These are phyloP conservation scores for Coemansia sp. DNA, from an alignment of 192 early-diverging fungal species.

Conservation along the genomic window DNA sequence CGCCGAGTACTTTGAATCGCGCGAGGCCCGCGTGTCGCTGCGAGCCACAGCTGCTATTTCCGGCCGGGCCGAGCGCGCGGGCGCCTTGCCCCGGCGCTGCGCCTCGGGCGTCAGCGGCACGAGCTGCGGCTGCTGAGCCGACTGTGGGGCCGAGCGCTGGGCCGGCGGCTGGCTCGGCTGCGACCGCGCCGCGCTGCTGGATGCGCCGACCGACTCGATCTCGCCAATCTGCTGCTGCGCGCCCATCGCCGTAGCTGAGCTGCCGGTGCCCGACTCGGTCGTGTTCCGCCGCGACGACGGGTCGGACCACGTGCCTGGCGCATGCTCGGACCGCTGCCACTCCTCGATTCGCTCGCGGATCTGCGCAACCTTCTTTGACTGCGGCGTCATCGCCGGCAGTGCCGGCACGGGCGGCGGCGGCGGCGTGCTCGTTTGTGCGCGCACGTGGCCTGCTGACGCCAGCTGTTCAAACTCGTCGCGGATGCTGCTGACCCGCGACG, in stretches of 20 bases:
- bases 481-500: slow-evolving; percentile 49
- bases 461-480: slow-evolving; percentile 43
- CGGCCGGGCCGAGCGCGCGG: background rate
- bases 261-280: slow-evolving; percentile 16
- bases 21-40: slow-evolving; percentile 11
- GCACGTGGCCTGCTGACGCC: background rate
- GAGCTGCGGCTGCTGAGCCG: slow-evolving; percentile 7
- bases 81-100: slow-evolving; percentile 3
- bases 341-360: slow-evolving; percentile 49
- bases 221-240: slow-evolving; percentile 38
- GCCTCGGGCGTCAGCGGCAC: slow-evolving; percentile 34
- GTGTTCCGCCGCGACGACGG: background rate
- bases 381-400: slow-evolving; percentile 18
- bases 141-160: background rate
- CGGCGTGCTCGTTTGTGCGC: background rate
- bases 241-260: slow-evolving; percentile 24
- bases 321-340: slow-evolving; percentile 37
- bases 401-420: background rate
- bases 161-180: background rate
- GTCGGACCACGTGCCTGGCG: background rate
- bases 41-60: background rate
- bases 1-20: slow-evolving; percentile 35
- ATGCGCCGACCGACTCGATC: slow-evolving; percentile 25
- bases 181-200: background rate
- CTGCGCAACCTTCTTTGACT: slow-evolving; percentile 39